Evolutionary conservation across 2,329 filamentous ascomycete species (phyloP).

Genomic region (Aspergillus puulaauensis): DNA sequence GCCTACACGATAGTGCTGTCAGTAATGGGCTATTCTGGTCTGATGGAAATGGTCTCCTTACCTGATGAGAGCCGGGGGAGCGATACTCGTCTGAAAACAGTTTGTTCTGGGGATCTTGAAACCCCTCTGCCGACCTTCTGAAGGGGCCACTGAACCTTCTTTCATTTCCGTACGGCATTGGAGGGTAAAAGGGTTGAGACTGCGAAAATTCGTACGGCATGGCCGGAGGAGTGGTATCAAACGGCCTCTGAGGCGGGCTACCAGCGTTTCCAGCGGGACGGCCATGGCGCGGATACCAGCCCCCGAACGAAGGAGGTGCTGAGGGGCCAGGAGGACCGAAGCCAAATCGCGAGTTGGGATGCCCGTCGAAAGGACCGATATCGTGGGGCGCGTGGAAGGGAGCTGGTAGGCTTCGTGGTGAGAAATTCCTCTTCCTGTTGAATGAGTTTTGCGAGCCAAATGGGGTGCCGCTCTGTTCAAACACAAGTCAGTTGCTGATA

Average conservation of each 20-base stretch:
- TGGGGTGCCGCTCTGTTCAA: neutral
- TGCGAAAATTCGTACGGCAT: neutral
- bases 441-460: neutral
- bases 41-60: neutral
- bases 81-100: conserved; percentile 16
- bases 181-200: neutral
- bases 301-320: neutral
- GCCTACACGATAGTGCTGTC: neutral
- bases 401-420: neutral
- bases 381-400: neutral
- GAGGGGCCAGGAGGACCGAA: neutral
- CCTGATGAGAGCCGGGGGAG: conserved; percentile 13
- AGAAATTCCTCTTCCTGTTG: neutral
- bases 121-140: neutral
- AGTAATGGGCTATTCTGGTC: neutral
- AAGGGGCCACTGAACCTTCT: neutral
- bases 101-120: conserved; percentile 3
- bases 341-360: neutral
- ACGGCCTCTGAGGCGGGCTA: neutral
- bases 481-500: neutral
- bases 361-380: neutral
- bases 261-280: neutral
- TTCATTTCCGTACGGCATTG: neutral
- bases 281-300: neutral
- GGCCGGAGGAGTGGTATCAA: neutral